Conservation (phyloP, 192 early-diverging fungal genomes). For the Coemansia erecta region DNA sequence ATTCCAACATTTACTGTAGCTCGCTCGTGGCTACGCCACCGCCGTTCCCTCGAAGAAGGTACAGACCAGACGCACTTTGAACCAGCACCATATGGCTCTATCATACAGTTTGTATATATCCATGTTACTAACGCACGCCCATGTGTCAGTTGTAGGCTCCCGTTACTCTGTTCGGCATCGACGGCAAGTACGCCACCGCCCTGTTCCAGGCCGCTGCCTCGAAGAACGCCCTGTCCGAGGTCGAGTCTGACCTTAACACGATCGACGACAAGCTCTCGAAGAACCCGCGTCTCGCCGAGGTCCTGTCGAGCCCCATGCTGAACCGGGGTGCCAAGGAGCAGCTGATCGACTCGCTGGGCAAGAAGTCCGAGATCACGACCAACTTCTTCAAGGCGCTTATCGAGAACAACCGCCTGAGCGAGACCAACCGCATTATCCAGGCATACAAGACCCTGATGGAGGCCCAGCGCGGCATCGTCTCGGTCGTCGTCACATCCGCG, state of each 20-base stretch:
- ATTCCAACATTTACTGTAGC: slow-evolving; percentile 36
- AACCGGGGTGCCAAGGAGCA: slow-evolving; percentile 72
- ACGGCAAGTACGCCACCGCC: slow-evolving; percentile 96
- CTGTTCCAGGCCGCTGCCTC: slow-evolving; percentile 91
- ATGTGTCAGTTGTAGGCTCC: too few relatives aligned
- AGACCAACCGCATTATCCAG: slow-evolving; percentile 77
- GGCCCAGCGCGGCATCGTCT: slow-evolving; percentile 84
- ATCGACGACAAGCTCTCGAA: slow-evolving; percentile 67
- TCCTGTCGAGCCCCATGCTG: slow-evolving; percentile 85
- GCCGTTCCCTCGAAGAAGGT: slow-evolving; percentile 54
- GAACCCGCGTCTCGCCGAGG: slow-evolving; percentile 67
- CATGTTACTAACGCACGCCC: too few relatives aligned
- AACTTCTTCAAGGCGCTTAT: slow-evolving; percentile 91
- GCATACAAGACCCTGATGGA: slow-evolving; percentile 82
- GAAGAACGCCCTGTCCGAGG: slow-evolving; percentile 70
- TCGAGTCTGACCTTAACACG: slow-evolving; percentile 80
- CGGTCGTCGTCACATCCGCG: slow-evolving; percentile 86
- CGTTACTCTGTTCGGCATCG: slow-evolving; percentile 84
- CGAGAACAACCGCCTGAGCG: slow-evolving; percentile 91
- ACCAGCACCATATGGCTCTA: too few relatives aligned
- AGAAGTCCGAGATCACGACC: slow-evolving; percentile 75
- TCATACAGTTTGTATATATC: background rate
- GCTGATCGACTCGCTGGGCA: slow-evolving; percentile 66
- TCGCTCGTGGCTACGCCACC: slow-evolving; percentile 62
- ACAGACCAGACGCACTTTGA: too few relatives aligned